Evolutionary conservation across 371 early-diverging fungal genomes (phyloP), one percentile per base, ranked within the genome.

Genomic region (Lichtheimia corymbifera): DNA sequence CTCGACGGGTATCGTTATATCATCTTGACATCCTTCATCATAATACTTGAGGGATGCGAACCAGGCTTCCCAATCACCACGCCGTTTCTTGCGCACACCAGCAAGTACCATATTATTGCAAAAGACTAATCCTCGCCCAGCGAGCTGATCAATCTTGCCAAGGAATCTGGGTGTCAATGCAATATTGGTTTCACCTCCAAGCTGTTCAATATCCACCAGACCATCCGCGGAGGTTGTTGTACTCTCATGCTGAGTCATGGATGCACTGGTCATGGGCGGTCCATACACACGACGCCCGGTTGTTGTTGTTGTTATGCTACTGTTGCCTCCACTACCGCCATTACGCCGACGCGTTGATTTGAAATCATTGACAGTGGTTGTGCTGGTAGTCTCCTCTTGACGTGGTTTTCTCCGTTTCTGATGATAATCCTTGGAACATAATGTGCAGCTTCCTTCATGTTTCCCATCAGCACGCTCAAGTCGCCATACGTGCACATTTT

Each of bases 41-140:
- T 72, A 65, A 22, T 68, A 67, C 50, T 70, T 71, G 20, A 78
- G 56, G 1, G 72, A 68, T n/a, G 71, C 68, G 40, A 77, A 71
- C 75, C 75, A 75, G 6, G 58, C 64, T 56, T 79, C 70, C 76
- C 76, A 75, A 17, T 63, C 63, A 45, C 43, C 28, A 53, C 30
- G 22, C 14, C 27, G 53, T 15, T 57, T 63, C n/a, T 59, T 61
- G 4, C 79, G 71, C 22, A 73, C 67, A 25, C 79, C 76, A 25
- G 73, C 70, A 13, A 79, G 60, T 2, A 79, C 50, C 67, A 69
- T 75, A 41, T 71, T 71, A 27, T 71, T 61, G 20, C 73, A 73
- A 62, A 75, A 73, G 2, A 70, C 71, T 1, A 75, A 20, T 11
- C 72, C 67, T 24, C 64, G 66, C 3, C 76, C 70, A 27, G 62